Evolutionary conservation across 495 filamentous ascomycete species (phyloP).

Genomic region (Cenococcum geophilum): DNA sequence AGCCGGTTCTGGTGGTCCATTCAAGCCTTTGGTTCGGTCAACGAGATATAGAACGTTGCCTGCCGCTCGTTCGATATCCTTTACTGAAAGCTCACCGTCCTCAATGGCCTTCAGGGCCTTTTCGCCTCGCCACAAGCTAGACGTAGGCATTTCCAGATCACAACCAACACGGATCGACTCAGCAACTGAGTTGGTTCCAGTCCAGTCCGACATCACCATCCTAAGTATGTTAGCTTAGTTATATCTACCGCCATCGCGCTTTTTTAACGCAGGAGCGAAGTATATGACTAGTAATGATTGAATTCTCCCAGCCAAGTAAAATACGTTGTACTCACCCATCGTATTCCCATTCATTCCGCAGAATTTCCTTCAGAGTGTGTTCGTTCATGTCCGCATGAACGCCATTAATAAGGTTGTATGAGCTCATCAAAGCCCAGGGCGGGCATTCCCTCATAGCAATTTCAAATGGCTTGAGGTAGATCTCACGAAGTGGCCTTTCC

Average conservation of each 20-base stretch:
- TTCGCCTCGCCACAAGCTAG: conserved; percentile 23
- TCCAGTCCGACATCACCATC: conserved; percentile 34
- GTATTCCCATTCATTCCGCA: conserved; percentile 67
- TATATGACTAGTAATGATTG: no score
- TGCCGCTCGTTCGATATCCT: conserved; percentile 35
- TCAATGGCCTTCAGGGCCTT: conserved; percentile 26
- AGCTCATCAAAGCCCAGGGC: conserved; percentile 65
- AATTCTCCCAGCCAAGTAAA: no score
- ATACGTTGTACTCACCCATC: conserved; percentile 42
- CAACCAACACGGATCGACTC: conserved; percentile 26
- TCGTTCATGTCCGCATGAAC: conserved; percentile 62
- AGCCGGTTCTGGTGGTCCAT: conserved; percentile 20
- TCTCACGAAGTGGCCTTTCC: conserved; percentile 65
- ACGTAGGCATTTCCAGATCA: conserved; percentile 33
- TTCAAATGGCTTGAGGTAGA: conserved; percentile 71
- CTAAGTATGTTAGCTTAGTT: conserved; percentile 27
- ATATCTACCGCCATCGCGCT: no score
- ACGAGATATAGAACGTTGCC: conserved; percentile 31
- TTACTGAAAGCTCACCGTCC: conserved; percentile 24
- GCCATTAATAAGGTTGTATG: conserved; percentile 72
- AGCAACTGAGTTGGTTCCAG: conserved; percentile 29
- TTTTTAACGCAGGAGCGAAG: no score
- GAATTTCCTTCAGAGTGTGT: conserved; percentile 54
- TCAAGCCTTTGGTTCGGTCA: conserved; percentile 29
- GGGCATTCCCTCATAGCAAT: conserved; percentile 59